Conservation (phyloP, 2,329 filamentous ascomycete genomes). For the Aschersonia sp. region DNA sequence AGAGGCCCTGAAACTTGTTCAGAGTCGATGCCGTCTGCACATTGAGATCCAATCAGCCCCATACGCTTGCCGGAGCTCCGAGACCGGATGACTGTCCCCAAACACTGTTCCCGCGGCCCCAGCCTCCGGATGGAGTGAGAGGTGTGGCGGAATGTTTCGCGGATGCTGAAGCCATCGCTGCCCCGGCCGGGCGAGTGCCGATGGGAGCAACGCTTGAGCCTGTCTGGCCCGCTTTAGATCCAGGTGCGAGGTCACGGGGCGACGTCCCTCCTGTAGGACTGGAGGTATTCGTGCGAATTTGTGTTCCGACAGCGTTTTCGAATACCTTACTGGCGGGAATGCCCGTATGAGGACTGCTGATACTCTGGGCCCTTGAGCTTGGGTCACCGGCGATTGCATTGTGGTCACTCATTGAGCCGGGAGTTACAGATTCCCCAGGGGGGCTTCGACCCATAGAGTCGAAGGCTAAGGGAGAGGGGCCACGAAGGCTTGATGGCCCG, state of each 20-base stretch:
- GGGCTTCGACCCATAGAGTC: constrained; percentile 38
- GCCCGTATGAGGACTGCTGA: constrained; percentile 63
- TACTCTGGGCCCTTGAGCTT: constrained; percentile 65
- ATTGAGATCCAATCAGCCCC: constrained; percentile 46
- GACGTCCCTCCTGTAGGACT: constrained; percentile 69
- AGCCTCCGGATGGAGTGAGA: constrained; percentile 73
- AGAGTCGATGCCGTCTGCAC: too few relatives aligned
- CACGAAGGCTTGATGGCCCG: constrained; percentile 50
- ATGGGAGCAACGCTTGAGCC: constrained; percentile 73
- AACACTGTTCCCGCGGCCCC: constrained; percentile 68
- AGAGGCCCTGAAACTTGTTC: too few relatives aligned
- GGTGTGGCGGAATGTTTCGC: constrained; percentile 78
- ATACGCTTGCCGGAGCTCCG: constrained; percentile 83
- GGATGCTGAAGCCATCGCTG: constrained; percentile 31
- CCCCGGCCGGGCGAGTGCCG: constrained; percentile 66
- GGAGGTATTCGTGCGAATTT: constrained; percentile 71
- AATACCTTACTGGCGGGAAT: constrained; percentile 42
- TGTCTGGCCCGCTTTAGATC: constrained; percentile 36
- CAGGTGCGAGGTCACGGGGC: constrained; percentile 46
- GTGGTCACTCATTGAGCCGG: constrained; percentile 23
- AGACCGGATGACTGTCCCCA: constrained; percentile 76
- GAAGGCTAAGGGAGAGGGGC: constrained; percentile 67
- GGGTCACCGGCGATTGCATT: constrained; percentile 24
- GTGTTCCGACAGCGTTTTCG: constrained; percentile 36
- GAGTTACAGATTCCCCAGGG: constrained; percentile 23